Evolutionary conservation across 2,329 filamentous ascomycete species (phyloP).

Genomic region (Chrysosporium queenslandicum): DNA sequence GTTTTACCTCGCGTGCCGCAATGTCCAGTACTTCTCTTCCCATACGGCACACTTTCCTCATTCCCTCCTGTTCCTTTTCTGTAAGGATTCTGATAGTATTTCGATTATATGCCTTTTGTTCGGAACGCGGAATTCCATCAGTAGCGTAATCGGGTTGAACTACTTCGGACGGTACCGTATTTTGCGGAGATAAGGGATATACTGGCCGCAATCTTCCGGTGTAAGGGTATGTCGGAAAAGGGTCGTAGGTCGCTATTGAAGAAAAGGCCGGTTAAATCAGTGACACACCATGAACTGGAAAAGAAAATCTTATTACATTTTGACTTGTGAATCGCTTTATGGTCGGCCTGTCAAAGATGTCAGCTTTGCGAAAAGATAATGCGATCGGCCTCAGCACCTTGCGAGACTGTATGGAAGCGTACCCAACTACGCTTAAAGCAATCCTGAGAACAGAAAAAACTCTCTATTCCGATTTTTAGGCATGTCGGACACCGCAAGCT

Average conservation of each 20-base stretch:
- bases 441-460: constrained; percentile 95
- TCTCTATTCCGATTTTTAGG: constrained; percentile 78
- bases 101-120: constrained; percentile 55
- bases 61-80: constrained; percentile 68
- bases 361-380: not conserved
- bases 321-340: constrained; percentile 77
- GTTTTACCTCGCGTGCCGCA: constrained; percentile 68
- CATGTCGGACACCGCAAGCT: constrained; percentile 89
- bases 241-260: constrained; percentile 81
- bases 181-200: constrained; percentile 66
- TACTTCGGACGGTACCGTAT: constrained; percentile 69
- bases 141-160: constrained; percentile 76
- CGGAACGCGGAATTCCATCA: constrained; percentile 63
- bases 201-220: constrained; percentile 74
- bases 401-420: constrained; percentile 29
- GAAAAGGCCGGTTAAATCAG: constrained; percentile 64
- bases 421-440: constrained; percentile 99
- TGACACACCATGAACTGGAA: constrained; percentile 14
- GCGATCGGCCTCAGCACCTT: constrained; percentile 19
- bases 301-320: constrained; percentile 51
- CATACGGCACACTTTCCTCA: constrained; percentile 83
- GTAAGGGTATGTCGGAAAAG: constrained; percentile 78
- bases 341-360: constrained; percentile 50
- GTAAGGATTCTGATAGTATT: constrained; percentile 78
- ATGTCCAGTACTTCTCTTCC: constrained; percentile 89